Base-by-base conservation (phyloP, 176 grass and related monocot species). In the Paspalum notatum region DNA sequence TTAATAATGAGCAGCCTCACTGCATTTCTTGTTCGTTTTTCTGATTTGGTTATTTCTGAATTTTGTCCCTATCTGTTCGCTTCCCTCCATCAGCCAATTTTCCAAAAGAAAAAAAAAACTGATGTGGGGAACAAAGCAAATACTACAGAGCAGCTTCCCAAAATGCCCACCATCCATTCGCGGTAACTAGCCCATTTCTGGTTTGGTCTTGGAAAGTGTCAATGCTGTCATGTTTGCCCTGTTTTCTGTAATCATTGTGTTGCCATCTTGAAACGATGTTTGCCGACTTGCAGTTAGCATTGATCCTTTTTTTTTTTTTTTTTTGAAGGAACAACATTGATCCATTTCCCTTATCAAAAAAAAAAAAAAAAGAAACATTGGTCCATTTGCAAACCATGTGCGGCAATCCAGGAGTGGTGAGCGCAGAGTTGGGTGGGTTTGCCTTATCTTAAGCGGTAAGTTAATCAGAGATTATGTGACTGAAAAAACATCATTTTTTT, bases 251-350 rank as follows among this genome's bases (percentile, higher is more conserved):
- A 46, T 68, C 6, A 68, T 59, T 16, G 12, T 25, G 75, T 62
- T 80, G 69, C 86, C 79, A 38, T 80, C 75, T 46, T 79, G 43
- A 79, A 85, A 80, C 53, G 37, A 68, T 79, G 80, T 83, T 82
- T 22, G 79, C 44, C 73, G 65, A 78, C 65, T 71, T 77, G 32
- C 16, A 65, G 20, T 6, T 76, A 53, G 42, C 57, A 53, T 12
- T 32, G 26, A 37, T n/a, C n/a, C n/a, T n/a, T n/a, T n/a, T n/a
- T n/a, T n/a, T n/a, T n/a, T n/a, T n/a, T n/a, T n/a, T n/a, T n/a
- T n/a, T n/a, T n/a, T n/a, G n/a, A n/a, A n/a, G n/a, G n/a, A n/a
- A n/a, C n/a, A n/a, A n/a, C n/a, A n/a, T n/a, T n/a, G n/a, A n/a
- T n/a, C n/a, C n/a, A n/a, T n/a, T n/a, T n/a, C n/a, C n/a, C n/a